These are phyloP conservation scores for Pseudocercospora fijiensis DNA, from an alignment of 2,329 filamentous ascomycete species.

Conservation along the genomic window DNA sequence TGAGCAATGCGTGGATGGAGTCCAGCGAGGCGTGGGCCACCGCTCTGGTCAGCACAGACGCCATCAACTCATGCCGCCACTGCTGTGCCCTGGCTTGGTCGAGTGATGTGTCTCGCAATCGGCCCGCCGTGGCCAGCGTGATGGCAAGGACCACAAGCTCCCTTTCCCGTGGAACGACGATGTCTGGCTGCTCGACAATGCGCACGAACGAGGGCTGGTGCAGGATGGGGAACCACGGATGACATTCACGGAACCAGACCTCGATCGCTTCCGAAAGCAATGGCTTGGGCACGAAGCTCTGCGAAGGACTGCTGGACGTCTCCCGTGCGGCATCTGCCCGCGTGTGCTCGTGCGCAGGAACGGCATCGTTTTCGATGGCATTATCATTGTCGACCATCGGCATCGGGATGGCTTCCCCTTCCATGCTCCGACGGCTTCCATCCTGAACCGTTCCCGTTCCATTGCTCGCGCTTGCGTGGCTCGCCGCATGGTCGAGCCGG, in stretches of 20 bases:
- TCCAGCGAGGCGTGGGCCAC: conserved; percentile 28
- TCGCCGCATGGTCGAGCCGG: not conserved
- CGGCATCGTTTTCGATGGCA: not conserved
- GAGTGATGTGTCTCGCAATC: not conserved
- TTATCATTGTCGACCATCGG: not conserved
- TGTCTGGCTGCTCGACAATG: conserved; percentile 20
- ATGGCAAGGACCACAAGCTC: conserved; percentile 12
- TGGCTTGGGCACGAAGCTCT: conserved; percentile 11
- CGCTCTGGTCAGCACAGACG: not conserved
- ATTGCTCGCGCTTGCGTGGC: not conserved
- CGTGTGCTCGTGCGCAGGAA: not conserved
- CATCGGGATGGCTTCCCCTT: not conserved
- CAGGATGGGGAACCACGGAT: conserved; percentile 42
- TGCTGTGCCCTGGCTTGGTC: not conserved
- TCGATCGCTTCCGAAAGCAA: conserved; percentile 29
- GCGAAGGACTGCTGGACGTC: not conserved
- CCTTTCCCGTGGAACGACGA: not conserved
- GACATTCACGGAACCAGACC: conserved; percentile 41
- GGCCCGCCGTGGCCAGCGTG: conserved; percentile 3
- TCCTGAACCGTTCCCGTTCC: not conserved
- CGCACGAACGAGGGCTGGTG: conserved; percentile 31
- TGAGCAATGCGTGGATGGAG: conserved; percentile 38
- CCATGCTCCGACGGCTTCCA: not conserved
- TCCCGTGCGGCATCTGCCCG: not conserved
- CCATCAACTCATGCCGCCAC: not conserved